Conservation (phyloP, 306 rosid species). For the Senna tora region DNA sequence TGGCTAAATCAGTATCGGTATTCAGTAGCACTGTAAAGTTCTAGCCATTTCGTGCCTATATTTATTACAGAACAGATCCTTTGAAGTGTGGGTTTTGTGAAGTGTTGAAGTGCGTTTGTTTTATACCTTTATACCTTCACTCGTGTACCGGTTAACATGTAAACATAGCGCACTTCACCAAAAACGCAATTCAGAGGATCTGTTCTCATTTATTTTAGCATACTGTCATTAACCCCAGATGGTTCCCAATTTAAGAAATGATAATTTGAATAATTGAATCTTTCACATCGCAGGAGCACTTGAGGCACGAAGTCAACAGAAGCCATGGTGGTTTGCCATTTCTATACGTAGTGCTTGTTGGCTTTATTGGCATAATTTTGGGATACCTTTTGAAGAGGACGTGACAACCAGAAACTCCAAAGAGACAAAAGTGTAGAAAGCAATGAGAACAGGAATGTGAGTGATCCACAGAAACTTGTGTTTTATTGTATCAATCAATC, state of each 20-base stretch:
- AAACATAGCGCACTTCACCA: no score
- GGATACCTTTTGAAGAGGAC: slow-evolving; percentile 81
- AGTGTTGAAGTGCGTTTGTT: no score
- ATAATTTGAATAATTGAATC: slow-evolving; percentile 26
- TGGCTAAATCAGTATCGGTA: background rate
- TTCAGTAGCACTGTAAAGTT: slow-evolving; percentile 6
- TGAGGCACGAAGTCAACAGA: slow-evolving; percentile 53
- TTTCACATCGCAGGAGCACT: slow-evolving; percentile 56
- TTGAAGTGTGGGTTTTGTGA: no score
- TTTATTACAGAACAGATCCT: no score
- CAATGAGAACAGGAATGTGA: slow-evolving; percentile 44
- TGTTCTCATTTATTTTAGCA: background rate
- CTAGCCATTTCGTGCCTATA: background rate
- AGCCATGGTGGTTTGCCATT: slow-evolving; percentile 58
- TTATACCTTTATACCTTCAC: no score
- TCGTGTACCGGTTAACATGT: no score
- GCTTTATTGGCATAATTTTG: slow-evolving; percentile 72
- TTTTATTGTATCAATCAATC: slow-evolving; percentile 39
- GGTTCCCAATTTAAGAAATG: background rate
- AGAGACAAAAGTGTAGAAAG: slow-evolving; percentile 52
- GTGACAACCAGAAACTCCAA: slow-evolving; percentile 38
- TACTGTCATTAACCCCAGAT: background rate
- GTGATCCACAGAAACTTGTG: slow-evolving; percentile 40
- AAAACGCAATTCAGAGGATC: no score
- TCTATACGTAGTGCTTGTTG: slow-evolving; percentile 60